Evolutionary conservation across 352 stramenopile genomes (phyloP).

Genomic region (Phytophthora pseudosyringae): DNA sequence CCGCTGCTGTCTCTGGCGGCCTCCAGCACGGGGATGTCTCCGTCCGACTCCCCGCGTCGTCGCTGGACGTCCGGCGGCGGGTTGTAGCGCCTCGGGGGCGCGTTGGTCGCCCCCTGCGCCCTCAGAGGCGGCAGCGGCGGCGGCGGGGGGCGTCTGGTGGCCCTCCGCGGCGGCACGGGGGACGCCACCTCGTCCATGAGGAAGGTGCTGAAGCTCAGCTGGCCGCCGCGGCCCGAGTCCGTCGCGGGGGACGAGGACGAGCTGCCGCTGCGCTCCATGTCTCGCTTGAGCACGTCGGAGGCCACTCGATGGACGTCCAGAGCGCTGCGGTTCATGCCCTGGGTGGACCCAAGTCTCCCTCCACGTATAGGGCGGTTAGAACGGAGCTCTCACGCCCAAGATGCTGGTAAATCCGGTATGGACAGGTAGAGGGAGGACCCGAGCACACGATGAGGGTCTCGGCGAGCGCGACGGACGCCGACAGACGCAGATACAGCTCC

Average conservation of each 20-base stretch:
- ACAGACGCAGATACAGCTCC: slow-evolving; percentile 11
- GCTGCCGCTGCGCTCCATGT: slow-evolving; percentile 21
- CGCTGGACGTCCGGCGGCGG: background rate
- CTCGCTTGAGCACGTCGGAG: slow-evolving; percentile 20
- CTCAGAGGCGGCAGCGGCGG: slow-evolving; percentile 31
- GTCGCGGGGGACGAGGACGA: slow-evolving; percentile 13
- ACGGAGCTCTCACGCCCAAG: background rate
- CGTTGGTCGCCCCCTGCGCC: slow-evolving; percentile 13
- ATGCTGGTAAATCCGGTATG: background rate
- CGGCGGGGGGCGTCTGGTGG: slow-evolving; percentile 18
- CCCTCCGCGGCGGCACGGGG: slow-evolving; percentile 32
- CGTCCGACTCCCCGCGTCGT: slow-evolving; percentile 33
- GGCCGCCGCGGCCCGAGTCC: slow-evolving; percentile 16
- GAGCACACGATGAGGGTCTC: background rate
- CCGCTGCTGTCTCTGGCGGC: slow-evolving; percentile 41
- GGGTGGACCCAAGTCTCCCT: background rate
- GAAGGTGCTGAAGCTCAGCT: slow-evolving; percentile 62
- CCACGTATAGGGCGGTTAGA: background rate
- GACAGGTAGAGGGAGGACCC: slow-evolving; percentile 14
- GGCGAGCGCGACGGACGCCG: background rate
- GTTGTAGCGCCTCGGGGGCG: slow-evolving; percentile 10
- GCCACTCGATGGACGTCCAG: slow-evolving; percentile 22
- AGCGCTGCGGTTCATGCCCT: slow-evolving; percentile 30
- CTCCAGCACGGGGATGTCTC: slow-evolving; percentile 80
- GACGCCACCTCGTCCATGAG: slow-evolving; percentile 60